A percentile compares a stretch with the other conserved stretches of the same genome.
Conservation (phyloP, 495 filamentous ascomycete species). For the Opeltia flavorubescens region DNA sequence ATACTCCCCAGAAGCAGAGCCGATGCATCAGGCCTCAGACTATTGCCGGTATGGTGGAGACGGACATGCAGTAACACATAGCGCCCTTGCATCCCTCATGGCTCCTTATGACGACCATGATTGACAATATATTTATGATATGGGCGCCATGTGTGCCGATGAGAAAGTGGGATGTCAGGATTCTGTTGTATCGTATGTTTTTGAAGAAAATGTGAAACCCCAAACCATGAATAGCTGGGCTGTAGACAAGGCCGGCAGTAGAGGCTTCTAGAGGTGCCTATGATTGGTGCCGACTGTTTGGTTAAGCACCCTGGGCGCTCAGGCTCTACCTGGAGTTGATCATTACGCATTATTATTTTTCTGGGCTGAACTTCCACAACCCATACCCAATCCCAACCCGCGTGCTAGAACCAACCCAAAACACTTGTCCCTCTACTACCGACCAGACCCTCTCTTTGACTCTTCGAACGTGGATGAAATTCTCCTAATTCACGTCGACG, state of each 20-base stretch:
- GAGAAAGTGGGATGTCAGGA: not conserved
- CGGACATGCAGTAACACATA: not conserved
- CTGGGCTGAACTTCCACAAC: slow-evolving; percentile 1
- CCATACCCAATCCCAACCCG: not conserved
- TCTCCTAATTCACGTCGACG: not conserved
- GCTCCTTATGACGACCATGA: not conserved
- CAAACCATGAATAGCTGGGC: not conserved
- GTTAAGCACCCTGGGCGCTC: not conserved
- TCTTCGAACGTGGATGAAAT: not conserved
- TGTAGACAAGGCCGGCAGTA: not conserved
- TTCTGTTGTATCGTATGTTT: not conserved
- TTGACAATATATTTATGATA: not conserved
- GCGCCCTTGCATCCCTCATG: not conserved
- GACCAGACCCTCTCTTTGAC: not conserved
- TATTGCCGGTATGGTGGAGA: not conserved
- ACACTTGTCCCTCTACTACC: not conserved
- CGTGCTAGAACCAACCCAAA: not conserved
- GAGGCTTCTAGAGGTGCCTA: not conserved
- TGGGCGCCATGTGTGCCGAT: not conserved
- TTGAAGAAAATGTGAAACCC: slow-evolving; percentile 1
- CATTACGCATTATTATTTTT: not conserved
- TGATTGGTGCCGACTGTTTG: slow-evolving; percentile 1
- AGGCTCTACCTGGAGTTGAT: not conserved
- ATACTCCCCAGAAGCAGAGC: slow-evolving; percentile 1
- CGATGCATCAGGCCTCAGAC: not conserved